Conservation (phyloP, 1,284 basidiomycete genomes). For the Sanguinoderma infundibulare region DNA sequence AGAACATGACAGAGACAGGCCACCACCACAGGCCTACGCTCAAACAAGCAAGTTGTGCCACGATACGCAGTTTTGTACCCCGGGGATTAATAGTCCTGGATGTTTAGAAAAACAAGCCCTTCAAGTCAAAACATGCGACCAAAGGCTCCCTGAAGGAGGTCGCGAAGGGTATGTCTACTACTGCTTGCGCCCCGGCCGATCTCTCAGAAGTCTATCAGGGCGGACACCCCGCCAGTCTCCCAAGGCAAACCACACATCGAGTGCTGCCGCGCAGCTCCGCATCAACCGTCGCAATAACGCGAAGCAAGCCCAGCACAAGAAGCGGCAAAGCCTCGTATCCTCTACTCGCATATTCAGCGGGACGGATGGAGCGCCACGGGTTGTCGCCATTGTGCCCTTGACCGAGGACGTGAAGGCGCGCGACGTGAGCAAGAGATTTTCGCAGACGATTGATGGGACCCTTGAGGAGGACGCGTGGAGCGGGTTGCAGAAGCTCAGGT, state of each 20-base stretch:
- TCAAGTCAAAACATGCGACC: slow-evolving; percentile 88
- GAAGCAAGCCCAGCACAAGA: slow-evolving; percentile 77
- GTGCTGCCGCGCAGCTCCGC: slow-evolving; percentile 59
- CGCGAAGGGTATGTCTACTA: slow-evolving; percentile 69
- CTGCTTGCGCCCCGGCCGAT: neutral
- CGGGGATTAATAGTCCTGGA: neutral
- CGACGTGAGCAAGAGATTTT: slow-evolving; percentile 61
- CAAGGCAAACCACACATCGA: slow-evolving; percentile 50
- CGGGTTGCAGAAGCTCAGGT: slow-evolving; percentile 74
- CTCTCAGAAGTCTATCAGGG: slow-evolving; percentile 1
- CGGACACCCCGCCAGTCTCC: slow-evolving; percentile 46
- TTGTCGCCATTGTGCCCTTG: slow-evolving; percentile 82
- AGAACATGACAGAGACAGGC: slow-evolving; percentile 20
- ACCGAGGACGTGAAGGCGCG: slow-evolving; percentile 67
- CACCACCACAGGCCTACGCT: slow-evolving; percentile 79
- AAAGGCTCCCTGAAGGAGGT: slow-evolving; percentile 83
- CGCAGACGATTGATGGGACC: slow-evolving; percentile 65
- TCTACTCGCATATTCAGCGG: slow-evolving; percentile 79
- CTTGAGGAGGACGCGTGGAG: slow-evolving; percentile 53
- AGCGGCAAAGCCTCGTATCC: slow-evolving; percentile 71
- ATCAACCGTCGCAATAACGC: slow-evolving; percentile 78
- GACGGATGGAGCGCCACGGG: slow-evolving; percentile 78
- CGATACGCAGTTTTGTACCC: neutral
- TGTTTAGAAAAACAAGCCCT: slow-evolving; percentile 83
- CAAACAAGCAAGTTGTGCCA: slow-evolving; percentile 70